These are phyloP conservation scores for Geotrichum klebahnii DNA, from an alignment of 1,139 yeast species.

Conservation along the genomic window DNA sequence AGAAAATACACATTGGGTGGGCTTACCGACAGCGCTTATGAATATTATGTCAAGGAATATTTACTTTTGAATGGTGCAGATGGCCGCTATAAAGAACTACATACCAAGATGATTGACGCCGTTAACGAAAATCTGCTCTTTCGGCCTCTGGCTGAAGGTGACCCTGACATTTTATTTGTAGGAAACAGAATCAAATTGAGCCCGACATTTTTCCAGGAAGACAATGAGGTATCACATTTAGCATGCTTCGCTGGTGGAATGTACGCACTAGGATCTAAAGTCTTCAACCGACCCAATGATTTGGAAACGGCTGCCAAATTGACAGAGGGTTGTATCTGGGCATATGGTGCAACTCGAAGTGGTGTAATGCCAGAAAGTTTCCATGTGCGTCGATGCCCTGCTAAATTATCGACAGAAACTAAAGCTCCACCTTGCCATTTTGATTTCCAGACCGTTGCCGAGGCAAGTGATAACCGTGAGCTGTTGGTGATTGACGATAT, in stretches of 20 bases:
- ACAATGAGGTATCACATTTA: conserved; percentile 49
- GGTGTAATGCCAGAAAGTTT: conserved; percentile 48
- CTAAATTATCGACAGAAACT: conserved; percentile 30
- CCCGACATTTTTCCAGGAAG: conserved; percentile 19
- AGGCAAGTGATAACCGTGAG: conserved; percentile 5
- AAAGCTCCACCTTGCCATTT: conserved; percentile 23
- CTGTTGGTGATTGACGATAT: neutral
- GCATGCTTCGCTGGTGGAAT: conserved; percentile 75
- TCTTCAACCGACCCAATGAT: conserved; percentile 51
- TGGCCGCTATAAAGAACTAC: conserved; percentile 37
- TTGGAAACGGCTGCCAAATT: conserved; percentile 56
- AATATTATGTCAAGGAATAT: conserved; percentile 60
- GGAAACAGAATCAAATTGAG: conserved; percentile 35
- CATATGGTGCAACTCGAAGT: conserved; percentile 48
- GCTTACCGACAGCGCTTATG: conserved; percentile 65
- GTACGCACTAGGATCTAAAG: conserved; percentile 61
- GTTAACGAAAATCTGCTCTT: conserved; percentile 45
- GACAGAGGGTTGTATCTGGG: conserved; percentile 64
- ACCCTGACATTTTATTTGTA: conserved; percentile 46
- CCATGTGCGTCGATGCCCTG: conserved; percentile 40
- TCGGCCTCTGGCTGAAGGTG: conserved; percentile 43
- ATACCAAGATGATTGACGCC: conserved; percentile 40
- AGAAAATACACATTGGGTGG: conserved; percentile 46
- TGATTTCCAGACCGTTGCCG: conserved; percentile 26
- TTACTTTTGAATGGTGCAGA: conserved; percentile 49